phyloP scores from a whole-genome alignment of 2,329 filamentous ascomycete species.

The Aspergillus aculeatinus region DNA sequence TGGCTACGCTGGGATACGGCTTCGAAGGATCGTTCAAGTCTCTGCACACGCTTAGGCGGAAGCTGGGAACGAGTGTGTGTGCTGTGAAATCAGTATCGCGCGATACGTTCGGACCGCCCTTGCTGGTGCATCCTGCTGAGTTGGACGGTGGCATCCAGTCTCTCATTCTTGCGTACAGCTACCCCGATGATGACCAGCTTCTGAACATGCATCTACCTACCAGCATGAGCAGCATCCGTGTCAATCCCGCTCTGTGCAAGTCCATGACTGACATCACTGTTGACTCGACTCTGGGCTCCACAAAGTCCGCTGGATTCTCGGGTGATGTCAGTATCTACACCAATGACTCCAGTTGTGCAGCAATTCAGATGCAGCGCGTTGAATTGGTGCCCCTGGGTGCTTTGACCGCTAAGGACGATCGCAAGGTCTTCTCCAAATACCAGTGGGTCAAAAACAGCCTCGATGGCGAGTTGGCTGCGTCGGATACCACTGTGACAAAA shows the following conservation, averaged over 20 bases:
- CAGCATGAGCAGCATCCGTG: not conserved
- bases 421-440: not conserved
- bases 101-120: not conserved
- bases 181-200: not conserved
- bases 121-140: not conserved
- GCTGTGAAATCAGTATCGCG: not conserved
- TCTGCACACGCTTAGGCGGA: not conserved
- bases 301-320: not conserved
- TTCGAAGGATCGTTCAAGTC: not conserved
- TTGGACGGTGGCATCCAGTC: not conserved
- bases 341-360: not conserved
- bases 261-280: not conserved
- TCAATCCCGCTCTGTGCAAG: not conserved
- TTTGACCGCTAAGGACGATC: not conserved
- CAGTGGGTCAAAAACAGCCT: too few relatives aligned
- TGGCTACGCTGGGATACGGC: not conserved
- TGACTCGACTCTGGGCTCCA: not conserved
- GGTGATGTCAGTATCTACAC: not conserved
- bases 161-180: not conserved
- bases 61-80: not conserved
- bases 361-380: not conserved
- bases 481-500: not conserved
- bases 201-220: not conserved
- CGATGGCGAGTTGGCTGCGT: too few relatives aligned
- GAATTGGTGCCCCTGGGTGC: not conserved